phyloP scores from a whole-genome alignment of 2,329 filamentous ascomycete species.

The Pestalotiopsis fici region DNA sequence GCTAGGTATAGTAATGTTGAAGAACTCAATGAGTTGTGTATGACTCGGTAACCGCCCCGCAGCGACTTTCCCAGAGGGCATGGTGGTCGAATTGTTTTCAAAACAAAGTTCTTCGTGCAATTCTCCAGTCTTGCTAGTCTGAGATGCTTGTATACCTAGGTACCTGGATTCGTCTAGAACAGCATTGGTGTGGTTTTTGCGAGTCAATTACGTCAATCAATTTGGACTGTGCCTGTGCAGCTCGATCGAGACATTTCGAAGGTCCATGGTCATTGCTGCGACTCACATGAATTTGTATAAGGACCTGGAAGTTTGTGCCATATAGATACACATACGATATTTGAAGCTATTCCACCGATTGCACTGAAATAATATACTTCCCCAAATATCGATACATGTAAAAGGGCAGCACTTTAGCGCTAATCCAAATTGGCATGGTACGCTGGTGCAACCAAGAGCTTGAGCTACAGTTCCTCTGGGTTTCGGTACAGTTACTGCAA shows the following conservation, averaged over 20 bases:
- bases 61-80: background rate
- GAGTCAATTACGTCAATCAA: background rate
- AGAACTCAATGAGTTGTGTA: conserved; percentile 1
- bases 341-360: background rate
- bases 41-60: background rate
- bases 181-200: background rate
- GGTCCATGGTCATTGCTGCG: background rate
- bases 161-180: background rate
- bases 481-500: too few species aligned
- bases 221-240: background rate
- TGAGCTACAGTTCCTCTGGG: too few species aligned
- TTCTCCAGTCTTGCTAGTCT: background rate
- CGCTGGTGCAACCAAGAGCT: too few species aligned
- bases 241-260: background rate
- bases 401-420: background rate
- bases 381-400: background rate
- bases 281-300: background rate
- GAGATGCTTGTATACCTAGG: background rate
- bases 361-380: background rate
- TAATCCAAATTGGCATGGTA: background rate
- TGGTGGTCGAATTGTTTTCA: background rate
- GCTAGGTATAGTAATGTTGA: background rate
- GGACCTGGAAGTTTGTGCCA: background rate
- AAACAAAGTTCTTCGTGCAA: background rate
- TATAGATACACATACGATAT: background rate